A percentile compares a stretch with the other conserved stretches of the same genome.
Conservation (phyloP, 2,329 filamentous ascomycete species). For the Xylaria hypoxylon region DNA sequence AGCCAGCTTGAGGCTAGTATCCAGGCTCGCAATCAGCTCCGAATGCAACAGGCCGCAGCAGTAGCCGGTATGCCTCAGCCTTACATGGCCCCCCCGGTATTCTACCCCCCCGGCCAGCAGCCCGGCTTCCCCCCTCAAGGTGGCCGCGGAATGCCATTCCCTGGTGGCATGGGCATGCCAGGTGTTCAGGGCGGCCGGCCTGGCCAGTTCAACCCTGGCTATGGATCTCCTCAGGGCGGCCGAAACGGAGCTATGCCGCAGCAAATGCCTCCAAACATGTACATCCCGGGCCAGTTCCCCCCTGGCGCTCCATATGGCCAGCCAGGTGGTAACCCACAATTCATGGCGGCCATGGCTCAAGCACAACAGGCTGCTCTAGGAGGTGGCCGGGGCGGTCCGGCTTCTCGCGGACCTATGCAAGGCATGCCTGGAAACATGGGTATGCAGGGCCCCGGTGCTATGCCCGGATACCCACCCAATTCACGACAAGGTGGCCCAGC, state of each 20-base stretch:
- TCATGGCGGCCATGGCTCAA: slow-evolving; percentile 86
- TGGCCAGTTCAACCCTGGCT: slow-evolving; percentile 81
- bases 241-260: slow-evolving; percentile 84
- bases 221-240: slow-evolving; percentile 85
- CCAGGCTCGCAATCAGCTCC: slow-evolving; percentile 97
- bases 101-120: slow-evolving; percentile 87
- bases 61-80: slow-evolving; percentile 88
- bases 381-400: slow-evolving; percentile 72
- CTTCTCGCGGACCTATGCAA: slow-evolving; percentile 78
- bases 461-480: slow-evolving; percentile 70
- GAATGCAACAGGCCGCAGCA: slow-evolving; percentile 96
- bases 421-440: slow-evolving; percentile 79
- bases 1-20: slow-evolving; percentile 99
- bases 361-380: slow-evolving; percentile 71
- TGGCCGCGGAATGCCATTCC: slow-evolving; percentile 75
- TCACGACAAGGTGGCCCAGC: slow-evolving; percentile 55
- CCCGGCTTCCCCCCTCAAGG: slow-evolving; percentile 74
- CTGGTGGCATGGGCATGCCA: slow-evolving; percentile 71
- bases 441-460: slow-evolving; percentile 59
- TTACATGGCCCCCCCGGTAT: slow-evolving; percentile 90
- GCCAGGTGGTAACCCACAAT: slow-evolving; percentile 82
- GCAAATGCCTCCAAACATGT: slow-evolving; percentile 89
- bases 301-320: slow-evolving; percentile 81
- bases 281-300: slow-evolving; percentile 84
- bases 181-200: slow-evolving; percentile 83